A percentile compares a stretch with the other conserved stretches of the same genome.
Evolutionary conservation across 768 basidiomycete species (phyloP).

Genomic region (Pisolithus sp.): DNA sequence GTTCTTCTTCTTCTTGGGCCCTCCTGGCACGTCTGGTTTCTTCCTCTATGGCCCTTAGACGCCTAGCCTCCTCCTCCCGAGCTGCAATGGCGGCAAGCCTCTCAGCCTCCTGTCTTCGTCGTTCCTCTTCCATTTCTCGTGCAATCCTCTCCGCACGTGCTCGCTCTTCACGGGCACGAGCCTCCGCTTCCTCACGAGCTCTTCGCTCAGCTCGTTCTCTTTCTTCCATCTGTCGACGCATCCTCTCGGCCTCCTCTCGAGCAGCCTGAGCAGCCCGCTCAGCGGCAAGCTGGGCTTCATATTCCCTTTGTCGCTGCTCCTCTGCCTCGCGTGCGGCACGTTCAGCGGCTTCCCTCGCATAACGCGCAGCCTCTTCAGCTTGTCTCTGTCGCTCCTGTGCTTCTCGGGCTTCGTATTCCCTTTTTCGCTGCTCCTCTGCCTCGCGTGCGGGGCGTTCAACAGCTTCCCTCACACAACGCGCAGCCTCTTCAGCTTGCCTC

Average conservation of each 20-base stretch:
- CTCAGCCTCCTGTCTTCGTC: conserved; percentile 11
- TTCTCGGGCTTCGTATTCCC: not conserved
- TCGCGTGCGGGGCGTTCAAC: too few species aligned
- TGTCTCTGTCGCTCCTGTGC: not conserved
- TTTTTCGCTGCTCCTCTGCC: not conserved
- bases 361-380: conserved; percentile 4
- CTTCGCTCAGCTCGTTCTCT: conserved; percentile 4
- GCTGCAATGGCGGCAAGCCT: conserved; percentile 6
- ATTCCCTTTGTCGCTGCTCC: too few species aligned
- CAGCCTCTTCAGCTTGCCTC: conserved; percentile 3
- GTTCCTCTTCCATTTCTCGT: conserved; percentile 4
- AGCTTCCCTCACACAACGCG: not conserved
- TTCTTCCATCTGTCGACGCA: too few species aligned
- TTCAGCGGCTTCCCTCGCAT: too few species aligned
- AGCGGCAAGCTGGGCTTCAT: too few species aligned
- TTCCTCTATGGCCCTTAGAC: conserved; percentile 7
- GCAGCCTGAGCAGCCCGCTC: too few species aligned
- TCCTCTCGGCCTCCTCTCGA: too few species aligned
- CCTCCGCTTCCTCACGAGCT: not conserved
- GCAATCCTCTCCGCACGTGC: not conserved
- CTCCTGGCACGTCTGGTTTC: not conserved
- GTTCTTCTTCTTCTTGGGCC: not conserved
- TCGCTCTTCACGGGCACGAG: not conserved
- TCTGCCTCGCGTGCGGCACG: too few species aligned
- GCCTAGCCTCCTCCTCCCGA: conserved; percentile 8